Base-by-base conservation (phyloP, 73 alveolate species). In the Chromera velia region DNA sequence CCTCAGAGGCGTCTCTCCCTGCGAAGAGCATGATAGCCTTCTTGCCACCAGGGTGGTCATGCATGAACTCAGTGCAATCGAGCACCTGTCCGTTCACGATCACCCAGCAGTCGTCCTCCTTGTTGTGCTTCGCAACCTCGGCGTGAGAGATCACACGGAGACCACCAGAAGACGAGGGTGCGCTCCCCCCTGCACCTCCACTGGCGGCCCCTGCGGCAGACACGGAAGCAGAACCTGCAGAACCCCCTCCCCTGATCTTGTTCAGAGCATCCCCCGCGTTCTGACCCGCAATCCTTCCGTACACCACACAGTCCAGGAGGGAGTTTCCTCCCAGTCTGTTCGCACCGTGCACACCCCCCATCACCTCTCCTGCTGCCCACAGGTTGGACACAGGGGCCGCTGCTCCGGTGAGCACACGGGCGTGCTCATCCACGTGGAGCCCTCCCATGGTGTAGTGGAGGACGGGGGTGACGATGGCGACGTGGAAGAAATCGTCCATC, bases 371-470 rank as follows among this genome's bases (percentile, higher is more conserved):
- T 0, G 94, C 94, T 0, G 86, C 94, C 73, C 71, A 88, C 64
- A 88, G 89, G 26, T 92, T 92, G 10, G 82, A 74, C 0, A 74
- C 55, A 40, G 55, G 4, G 55, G 13, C 22, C 55, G 55, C 55
- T 7, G 55, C 55, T 7, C 55, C 13, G 55, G 13, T 4, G 55
- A 7, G 55, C 22, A 40, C 22, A 13, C 22, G 55, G 55, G 13
- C 22, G 13, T 40, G 13, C 55, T 4, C 55, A 40, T 4, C 55
- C 13, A 13, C 4, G 55, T 13, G 55, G 4, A 89, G 72, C 45
- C 94, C 94, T 28, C 94, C 94, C 94, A 89, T 89, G 80, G 89
- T 76, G 82, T 89, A 89, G 82, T 89, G 94, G 66, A 89, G 78
- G 67, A 82, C 82, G 0, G 94, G 94, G 22, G 94, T 81, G 47